phyloP scores from a whole-genome alignment of 2,329 filamentous ascomycete genomes.

The Xylariaceae sp. region DNA sequence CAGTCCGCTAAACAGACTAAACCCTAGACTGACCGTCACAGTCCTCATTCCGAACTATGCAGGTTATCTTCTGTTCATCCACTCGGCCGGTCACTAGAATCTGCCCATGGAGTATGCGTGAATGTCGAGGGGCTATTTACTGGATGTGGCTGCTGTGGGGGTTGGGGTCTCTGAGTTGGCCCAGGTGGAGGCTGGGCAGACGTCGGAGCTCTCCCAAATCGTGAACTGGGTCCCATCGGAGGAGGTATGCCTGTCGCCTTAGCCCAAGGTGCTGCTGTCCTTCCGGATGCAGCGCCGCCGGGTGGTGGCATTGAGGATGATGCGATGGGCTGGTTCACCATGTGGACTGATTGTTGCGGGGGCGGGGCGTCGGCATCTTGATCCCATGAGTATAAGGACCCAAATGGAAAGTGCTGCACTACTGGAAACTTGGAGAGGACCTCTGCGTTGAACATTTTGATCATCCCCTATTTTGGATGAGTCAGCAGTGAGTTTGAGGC shows the following conservation, averaged over 20 bases:
- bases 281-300: constrained; percentile 21
- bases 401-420: constrained; percentile 91
- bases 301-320: constrained; percentile 26
- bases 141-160: constrained; percentile 15
- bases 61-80: constrained; percentile 12
- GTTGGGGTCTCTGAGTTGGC: constrained; percentile 18
- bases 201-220: constrained; percentile 24
- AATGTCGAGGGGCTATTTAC: constrained; percentile 11
- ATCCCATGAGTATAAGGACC: constrained; percentile 75
- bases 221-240: constrained; percentile 29
- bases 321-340: constrained; percentile 49
- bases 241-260: constrained; percentile 38
- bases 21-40: neutral
- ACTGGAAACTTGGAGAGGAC: constrained; percentile 96
- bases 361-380: constrained; percentile 56
- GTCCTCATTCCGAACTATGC: neutral
- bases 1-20: neutral
- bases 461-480: constrained; percentile 72
- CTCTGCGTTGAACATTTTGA: constrained; percentile 99
- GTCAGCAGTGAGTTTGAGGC: neutral
- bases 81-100: constrained; percentile 26
- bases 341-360: constrained; percentile 51
- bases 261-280: constrained; percentile 44
- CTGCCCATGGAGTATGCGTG: constrained; percentile 26
- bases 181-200: constrained; percentile 19